A percentile compares a stretch with the other conserved stretches of the same genome.
phyloP scores from a whole-genome alignment of 306 rosid genomes.

The Cucurbita moschata region DNA sequence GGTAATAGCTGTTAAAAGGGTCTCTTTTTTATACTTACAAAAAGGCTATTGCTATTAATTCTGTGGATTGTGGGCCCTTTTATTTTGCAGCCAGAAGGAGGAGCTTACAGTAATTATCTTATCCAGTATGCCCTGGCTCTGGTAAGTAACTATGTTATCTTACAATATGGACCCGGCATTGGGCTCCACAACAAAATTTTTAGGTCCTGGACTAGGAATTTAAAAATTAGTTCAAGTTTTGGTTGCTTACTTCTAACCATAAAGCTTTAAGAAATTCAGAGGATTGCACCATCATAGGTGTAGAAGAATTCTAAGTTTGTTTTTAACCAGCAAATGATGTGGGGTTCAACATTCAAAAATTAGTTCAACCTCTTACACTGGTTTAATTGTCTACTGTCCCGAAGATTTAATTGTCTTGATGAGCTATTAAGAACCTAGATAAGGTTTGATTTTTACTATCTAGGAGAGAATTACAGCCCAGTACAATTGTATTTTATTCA shows the following conservation, averaged over 20 bases:
- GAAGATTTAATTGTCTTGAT: not conserved
- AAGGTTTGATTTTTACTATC: not conserved
- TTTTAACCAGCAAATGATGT: too few relatives aligned
- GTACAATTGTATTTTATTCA: not conserved
- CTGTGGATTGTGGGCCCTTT: not conserved
- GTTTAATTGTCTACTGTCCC: not conserved
- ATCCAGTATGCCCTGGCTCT: conserved; percentile 85
- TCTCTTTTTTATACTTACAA: not conserved
- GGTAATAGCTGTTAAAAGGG: conserved; percentile 22
- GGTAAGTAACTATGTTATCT: conserved; percentile 30
- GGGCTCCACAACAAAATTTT: not conserved
- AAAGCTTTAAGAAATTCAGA: not conserved
- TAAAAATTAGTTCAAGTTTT: not conserved
- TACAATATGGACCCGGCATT: not conserved
- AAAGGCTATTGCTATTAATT: not conserved
- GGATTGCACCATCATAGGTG: not conserved
- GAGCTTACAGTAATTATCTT: conserved; percentile 55
- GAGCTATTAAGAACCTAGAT: not conserved
- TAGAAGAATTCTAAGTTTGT: too few relatives aligned
- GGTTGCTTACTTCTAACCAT: not conserved
- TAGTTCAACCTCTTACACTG: not conserved
- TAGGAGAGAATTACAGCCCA: not conserved
- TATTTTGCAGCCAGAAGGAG: conserved; percentile 84
- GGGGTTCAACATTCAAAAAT: too few relatives aligned
- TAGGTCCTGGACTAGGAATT: not conserved